Base-by-base conservation (phyloP, 2,329 filamentous ascomycete genomes). In the Westerdykella ornata region DNA sequence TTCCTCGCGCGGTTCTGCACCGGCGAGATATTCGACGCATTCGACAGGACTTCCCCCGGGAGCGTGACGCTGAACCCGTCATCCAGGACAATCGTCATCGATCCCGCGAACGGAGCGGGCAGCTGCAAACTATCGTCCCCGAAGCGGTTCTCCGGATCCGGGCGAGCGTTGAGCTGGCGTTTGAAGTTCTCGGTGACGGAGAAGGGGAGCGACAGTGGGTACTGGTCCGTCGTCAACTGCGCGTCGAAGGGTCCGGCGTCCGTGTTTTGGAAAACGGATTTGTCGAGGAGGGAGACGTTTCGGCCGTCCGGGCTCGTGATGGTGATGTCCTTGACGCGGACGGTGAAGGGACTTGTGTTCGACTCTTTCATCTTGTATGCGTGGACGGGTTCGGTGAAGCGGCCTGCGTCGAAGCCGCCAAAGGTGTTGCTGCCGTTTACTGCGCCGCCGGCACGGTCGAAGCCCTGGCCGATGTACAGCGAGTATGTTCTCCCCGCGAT, bases 381-480 rank as follows among this genome's bases (percentile, higher is more conserved):
- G 44, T 66, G 54, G 1, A 63, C 56, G 1, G 47, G 48, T 22
- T 63, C 66, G 1, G 55, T 59, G 44, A 71, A 69, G 15, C 68
- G 65, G 17, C 66, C 66, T 11, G 67, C 63, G 46, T 72, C 69
- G 45, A 67, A 71, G 16, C 69, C 69, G n/a, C 69, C 69, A 29
- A 70, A 66, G 3, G 62, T 62, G 29, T 68, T 65, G 43, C 63
- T 68, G 18, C 69, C 69, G 39, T 70, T 71, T 18, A 68, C 58
- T 2, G 43, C 49, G 13, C 69, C 68, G 13, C 64, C 66, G 1
- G 67, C 66, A 22, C 66, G 60, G 30, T 65, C 60, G 45, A 68
- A 67, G 17, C 63, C 63, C 37, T 67, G 63, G 2, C 68, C 69
- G 34, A 70, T 64, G 47, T 70, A 71, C 3, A 71, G 54, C 7